These are phyloP conservation scores for Tricholoma sp. DNA, from an alignment of 768 basidiomycete genomes.

Conservation along the genomic window DNA sequence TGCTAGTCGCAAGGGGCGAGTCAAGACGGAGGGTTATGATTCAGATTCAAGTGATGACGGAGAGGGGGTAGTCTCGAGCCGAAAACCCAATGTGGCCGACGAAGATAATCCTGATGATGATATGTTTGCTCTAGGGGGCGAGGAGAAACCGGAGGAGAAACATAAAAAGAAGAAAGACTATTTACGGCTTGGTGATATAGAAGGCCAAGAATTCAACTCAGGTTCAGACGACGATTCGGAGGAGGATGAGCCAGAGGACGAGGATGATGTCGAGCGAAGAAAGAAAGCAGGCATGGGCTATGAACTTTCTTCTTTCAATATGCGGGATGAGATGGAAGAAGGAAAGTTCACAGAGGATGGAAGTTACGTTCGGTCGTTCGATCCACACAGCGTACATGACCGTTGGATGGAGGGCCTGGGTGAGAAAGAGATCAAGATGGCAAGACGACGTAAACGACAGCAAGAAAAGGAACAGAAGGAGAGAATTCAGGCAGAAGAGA, in stretches of 20 bases:
- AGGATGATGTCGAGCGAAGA: slow-evolving; percentile 71
- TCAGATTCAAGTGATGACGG: slow-evolving; percentile 94
- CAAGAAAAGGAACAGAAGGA: slow-evolving; percentile 70
- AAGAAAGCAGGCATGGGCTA: slow-evolving; percentile 90
- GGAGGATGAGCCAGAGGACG: slow-evolving; percentile 58
- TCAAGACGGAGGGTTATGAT: slow-evolving; percentile 86
- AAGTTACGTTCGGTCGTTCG: slow-evolving; percentile 77
- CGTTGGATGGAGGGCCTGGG: slow-evolving; percentile 92
- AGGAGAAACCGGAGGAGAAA: slow-evolving; percentile 41
- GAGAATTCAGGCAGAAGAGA: slow-evolving; percentile 67
- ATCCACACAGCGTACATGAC: slow-evolving; percentile 90
- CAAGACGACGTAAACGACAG: slow-evolving; percentile 67
- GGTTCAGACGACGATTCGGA: slow-evolving; percentile 39
- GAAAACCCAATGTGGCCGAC: slow-evolving; percentile 53
- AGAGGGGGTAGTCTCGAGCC: slow-evolving; percentile 86
- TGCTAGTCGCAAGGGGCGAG: slow-evolving; percentile 59
- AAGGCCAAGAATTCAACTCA: slow-evolving; percentile 88
- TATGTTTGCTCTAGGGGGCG: slow-evolving; percentile 71
- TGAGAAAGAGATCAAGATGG: slow-evolving; percentile 81
- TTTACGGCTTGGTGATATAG: slow-evolving; percentile 89
- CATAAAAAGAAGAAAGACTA: slow-evolving; percentile 64
- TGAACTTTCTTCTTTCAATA: slow-evolving; percentile 94
- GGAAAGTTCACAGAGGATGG: slow-evolving; percentile 97
- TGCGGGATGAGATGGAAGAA: slow-evolving; percentile 98
- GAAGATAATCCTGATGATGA: slow-evolving; percentile 64